These are phyloP conservation scores for Phanerodontia chrysosporium DNA, from an alignment of 768 basidiomycete species.

Conservation along the genomic window DNA sequence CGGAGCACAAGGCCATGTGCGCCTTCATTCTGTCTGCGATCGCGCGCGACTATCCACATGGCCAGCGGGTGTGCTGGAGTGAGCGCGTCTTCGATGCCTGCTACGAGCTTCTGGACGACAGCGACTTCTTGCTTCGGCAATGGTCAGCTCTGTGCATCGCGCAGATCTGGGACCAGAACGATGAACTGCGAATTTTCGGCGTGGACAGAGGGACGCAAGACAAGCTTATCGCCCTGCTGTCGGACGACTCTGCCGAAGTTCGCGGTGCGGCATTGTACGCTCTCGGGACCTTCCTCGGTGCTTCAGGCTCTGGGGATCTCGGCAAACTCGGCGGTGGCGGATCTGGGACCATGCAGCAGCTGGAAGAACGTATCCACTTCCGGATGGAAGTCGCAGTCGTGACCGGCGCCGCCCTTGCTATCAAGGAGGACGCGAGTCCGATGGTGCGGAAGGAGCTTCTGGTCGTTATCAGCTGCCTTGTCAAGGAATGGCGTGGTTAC, in stretches of 20 bases:
- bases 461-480: constrained; percentile 86
- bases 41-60: constrained; percentile 82
- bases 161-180: constrained; percentile 91
- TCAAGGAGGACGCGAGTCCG: constrained; percentile 92
- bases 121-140: constrained; percentile 89
- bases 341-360: constrained; percentile 71
- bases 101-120: constrained; percentile 78
- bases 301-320: constrained; percentile 69
- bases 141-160: constrained; percentile 94
- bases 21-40: constrained; percentile 92
- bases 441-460: constrained; percentile 95
- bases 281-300: constrained; percentile 90
- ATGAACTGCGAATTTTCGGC: constrained; percentile 83
- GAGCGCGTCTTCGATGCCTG: constrained; percentile 86
- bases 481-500: constrained; percentile 95
- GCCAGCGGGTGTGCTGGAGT: constrained; percentile 81
- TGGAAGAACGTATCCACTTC: constrained; percentile 77
- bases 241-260: constrained; percentile 90
- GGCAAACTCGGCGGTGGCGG: constrained; percentile 77
- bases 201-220: constrained; percentile 80
- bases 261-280: constrained; percentile 89
- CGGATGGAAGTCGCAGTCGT: constrained; percentile 90
- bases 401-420: constrained; percentile 82
- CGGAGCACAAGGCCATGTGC: constrained; percentile 98
- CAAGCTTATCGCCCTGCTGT: constrained; percentile 70